Evolutionary conservation across 306 rosid species (phyloP).

Genomic region (Chamaecrista fasciculata): DNA sequence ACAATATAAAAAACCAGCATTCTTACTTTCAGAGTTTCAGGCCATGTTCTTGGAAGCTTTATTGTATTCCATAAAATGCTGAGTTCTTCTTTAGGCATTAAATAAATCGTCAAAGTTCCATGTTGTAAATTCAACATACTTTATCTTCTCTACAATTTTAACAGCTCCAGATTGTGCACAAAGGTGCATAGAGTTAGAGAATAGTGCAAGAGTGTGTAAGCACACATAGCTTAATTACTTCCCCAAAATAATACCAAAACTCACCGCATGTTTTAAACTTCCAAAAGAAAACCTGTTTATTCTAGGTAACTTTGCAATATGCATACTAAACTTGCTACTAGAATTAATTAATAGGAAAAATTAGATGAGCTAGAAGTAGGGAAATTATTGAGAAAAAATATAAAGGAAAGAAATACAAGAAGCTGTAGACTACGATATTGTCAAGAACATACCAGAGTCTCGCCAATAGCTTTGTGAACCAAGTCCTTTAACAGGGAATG

Average conservation of each 20-base stretch:
- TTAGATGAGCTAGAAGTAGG: background rate
- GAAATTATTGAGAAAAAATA: conserved; percentile 10
- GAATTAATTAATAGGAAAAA: background rate
- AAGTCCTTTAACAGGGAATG: conserved; percentile 79
- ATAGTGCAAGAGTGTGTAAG: background rate
- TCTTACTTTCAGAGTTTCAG: background rate
- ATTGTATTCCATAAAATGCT: background rate
- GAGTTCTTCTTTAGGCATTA: background rate
- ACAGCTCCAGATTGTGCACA: background rate
- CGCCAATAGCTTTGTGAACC: conserved; percentile 80
- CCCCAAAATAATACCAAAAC: conserved; percentile 2
- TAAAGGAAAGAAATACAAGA: conserved; percentile 7
- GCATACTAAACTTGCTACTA: conserved; percentile 1
- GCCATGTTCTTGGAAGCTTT: background rate
- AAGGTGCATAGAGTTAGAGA: background rate
- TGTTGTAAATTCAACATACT: background rate
- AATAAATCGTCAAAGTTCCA: conserved; percentile 1
- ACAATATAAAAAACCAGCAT: background rate
- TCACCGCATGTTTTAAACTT: background rate
- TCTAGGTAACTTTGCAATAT: background rate
- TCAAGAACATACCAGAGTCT: conserved; percentile 68
- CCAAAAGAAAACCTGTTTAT: conserved; percentile 7
- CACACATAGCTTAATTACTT: background rate
- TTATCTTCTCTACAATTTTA: background rate
- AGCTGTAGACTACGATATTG: conserved; percentile 11